Conservation (phyloP, 2,329 filamentous ascomycete species). For the Botrytis pseudocinerea region DNA sequence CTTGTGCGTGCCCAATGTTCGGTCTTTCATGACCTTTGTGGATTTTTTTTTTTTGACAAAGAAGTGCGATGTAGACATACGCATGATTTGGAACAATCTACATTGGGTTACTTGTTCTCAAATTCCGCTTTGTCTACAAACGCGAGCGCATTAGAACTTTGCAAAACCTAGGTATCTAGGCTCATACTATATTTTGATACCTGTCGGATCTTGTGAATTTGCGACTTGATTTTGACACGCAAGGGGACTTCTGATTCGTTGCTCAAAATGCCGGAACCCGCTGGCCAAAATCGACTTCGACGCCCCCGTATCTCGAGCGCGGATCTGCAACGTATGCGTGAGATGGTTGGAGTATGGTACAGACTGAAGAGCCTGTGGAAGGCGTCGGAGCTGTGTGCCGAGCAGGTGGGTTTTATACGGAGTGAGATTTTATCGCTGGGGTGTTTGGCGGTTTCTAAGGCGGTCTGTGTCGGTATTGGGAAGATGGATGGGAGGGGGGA, state of each 20-base stretch:
- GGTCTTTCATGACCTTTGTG: background rate
- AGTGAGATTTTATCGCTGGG: background rate
- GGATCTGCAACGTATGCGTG: background rate
- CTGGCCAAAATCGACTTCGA: background rate
- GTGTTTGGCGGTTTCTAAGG: background rate
- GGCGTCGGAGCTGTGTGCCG: background rate
- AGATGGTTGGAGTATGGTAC: background rate
- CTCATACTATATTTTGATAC: background rate
- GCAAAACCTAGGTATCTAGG: background rate
- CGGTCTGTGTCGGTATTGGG: background rate
- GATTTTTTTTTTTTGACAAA: background rate
- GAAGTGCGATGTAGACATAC: background rate
- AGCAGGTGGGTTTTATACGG: background rate
- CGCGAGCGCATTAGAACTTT: background rate
- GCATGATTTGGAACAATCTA: background rate
- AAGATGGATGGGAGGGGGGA: background rate
- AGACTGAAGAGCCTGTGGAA: background rate
- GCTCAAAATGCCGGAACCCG: background rate
- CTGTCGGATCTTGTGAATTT: background rate
- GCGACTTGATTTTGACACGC: background rate
- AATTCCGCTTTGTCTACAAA: background rate
- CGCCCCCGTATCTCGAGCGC: background rate
- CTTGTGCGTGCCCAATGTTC: background rate
- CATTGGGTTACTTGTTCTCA: background rate
- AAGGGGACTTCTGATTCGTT: background rate